Evolutionary conservation across 495 filamentous ascomycete genomes (phyloP), one percentile per base, ranked within the genome.

Genomic region (Penicillium manginii): DNA sequence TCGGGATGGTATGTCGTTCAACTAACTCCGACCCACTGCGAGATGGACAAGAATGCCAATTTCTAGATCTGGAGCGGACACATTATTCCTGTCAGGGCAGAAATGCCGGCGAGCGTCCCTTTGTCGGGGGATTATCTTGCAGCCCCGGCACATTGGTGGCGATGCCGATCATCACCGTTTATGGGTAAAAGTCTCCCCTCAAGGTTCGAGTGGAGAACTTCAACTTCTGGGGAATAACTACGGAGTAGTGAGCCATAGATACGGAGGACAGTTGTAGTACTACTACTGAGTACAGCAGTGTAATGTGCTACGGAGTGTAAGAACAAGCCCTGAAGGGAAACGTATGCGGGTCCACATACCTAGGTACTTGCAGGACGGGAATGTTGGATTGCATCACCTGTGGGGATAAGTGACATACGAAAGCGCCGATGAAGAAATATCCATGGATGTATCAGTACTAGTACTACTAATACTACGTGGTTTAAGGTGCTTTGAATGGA

Each of bases 181-280:
- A 22, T 21, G 45, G 45, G 8, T 47, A 47, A 47, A 47, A 47
- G 45, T 47, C 45, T 47, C 45, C 45, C 45, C 45, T 19, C 45
- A 47, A 47, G 45, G 45, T 47, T 47, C 45, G 21, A 2, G 22
- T 47, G 45, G 45, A 47, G 45, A 22, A 23, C 26, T 29, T 4
- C 6, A 29, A 29, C 26, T 47, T n/a, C 40, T 18, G 15, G 17
- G 22, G 11, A 47, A 47, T 9, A 22, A n/a, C n/a, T n/a, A n/a
- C n/a, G n/a, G n/a, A n/a, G n/a, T n/a, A n/a, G n/a, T n/a, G n/a
- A n/a, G 19, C 45, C 19, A 22, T 17, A 18, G 17, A n/a, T 8
- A 19, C n/a, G n/a, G 8, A 10, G 3, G 40, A 43, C 8, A 9
- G n/a, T 17, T 42, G 14, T 17, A 17, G 40, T 17, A 18, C 7